Evolutionary conservation across 202 grass and related monocot genomes (phyloP).

Genomic region (Panicum virgatum): DNA sequence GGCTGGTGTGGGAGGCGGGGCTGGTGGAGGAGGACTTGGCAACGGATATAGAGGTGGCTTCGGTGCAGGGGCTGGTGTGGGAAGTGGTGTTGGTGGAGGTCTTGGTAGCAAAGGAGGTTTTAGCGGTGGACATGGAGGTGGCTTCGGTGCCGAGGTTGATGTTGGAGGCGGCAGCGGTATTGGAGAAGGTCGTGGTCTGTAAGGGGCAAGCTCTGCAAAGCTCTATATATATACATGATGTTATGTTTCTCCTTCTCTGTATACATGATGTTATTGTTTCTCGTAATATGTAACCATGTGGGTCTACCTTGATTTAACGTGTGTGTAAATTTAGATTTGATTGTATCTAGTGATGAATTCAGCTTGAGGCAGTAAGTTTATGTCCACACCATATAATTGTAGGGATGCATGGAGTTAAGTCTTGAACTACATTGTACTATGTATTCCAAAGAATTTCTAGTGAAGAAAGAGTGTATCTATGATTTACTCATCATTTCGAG

Average conservation of each 20-base stretch:
- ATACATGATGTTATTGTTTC: no score
- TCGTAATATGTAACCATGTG: no score
- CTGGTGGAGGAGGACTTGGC: background rate
- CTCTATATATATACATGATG: no score
- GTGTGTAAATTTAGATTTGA: background rate
- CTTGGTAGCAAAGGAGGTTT: no score
- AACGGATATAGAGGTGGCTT: background rate
- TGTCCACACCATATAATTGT: background rate
- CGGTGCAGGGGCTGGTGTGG: no score
- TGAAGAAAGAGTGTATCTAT: background rate
- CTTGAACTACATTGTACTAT: background rate
- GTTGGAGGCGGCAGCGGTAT: background rate
- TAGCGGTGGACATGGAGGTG: background rate
- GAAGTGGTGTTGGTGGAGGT: background rate
- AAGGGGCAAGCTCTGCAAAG: accelerated
- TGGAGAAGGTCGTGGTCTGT: no score
- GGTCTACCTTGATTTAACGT: background rate
- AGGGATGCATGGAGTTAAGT: no score
- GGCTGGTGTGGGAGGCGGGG: no score
- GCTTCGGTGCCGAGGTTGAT: background rate
- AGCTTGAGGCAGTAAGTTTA: background rate
- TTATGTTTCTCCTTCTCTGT: no score
- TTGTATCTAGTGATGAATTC: background rate
- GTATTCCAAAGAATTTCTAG: background rate
- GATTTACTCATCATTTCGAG: no score